Evolutionary conservation across 106 monocot genomes (phyloP).

Genomic region (Allium cepa): DNA sequence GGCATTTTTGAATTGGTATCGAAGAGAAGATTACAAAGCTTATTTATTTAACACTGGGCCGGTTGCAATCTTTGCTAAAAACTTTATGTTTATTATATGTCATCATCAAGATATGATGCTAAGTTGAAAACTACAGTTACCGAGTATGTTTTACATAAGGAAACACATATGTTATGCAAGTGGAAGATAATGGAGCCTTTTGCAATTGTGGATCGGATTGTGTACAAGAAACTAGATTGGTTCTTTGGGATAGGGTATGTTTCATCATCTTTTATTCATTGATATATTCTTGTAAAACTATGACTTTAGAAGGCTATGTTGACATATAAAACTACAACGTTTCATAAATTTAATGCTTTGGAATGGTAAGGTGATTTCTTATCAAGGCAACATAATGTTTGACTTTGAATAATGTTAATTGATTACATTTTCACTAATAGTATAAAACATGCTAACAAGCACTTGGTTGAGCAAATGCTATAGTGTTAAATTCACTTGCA

Average conservation of each 20-base stretch:
- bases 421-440: too few species aligned
- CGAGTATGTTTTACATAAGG: constrained; percentile 22
- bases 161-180: constrained; percentile 36
- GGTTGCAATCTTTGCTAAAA: constrained; percentile 71
- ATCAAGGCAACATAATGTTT: too few species aligned
- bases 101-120: constrained; percentile 13
- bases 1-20: constrained; percentile 89
- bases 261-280: too few species aligned
- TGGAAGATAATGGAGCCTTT: constrained; percentile 64
- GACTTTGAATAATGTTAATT: too few species aligned
- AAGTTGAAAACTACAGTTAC: constrained; percentile 40
- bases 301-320: too few species aligned
- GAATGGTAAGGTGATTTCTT: too few species aligned
- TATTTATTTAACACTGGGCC: constrained; percentile 87
- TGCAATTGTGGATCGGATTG: constrained; percentile 35
- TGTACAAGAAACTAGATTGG: constrained; percentile 67
- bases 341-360: too few species aligned
- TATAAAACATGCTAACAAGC: too few species aligned
- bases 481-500: too few species aligned
- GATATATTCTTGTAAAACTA: too few species aligned
- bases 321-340: too few species aligned
- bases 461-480: too few species aligned
- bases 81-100: constrained; percentile 63
- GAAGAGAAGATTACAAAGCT: constrained; percentile 59
- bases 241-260: constrained; percentile 67